These are phyloP conservation scores for Wallemia ichthyophaga DNA, from an alignment of 1,284 basidiomycete species.

Conservation along the genomic window DNA sequence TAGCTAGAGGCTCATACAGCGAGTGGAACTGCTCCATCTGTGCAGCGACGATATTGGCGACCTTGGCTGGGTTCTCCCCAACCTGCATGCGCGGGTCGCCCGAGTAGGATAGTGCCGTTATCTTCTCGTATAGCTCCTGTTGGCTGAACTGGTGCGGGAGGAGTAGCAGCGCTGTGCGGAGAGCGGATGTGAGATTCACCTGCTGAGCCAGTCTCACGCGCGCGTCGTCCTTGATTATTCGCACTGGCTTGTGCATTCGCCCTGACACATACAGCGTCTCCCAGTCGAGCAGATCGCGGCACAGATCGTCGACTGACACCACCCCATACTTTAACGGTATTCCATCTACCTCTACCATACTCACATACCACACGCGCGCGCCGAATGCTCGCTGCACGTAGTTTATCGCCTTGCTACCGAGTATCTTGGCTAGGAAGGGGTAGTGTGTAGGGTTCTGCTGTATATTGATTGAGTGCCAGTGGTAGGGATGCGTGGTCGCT, in stretches of 20 bases:
- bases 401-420: conserved; percentile 48
- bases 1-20: conserved; percentile 48
- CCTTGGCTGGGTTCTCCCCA: conserved; percentile 77
- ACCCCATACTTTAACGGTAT: conserved; percentile 95
- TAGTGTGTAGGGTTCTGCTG: conserved; percentile 68
- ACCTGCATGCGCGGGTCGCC: conserved; percentile 75
- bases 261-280: conserved; percentile 75
- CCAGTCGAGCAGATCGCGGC: conserved; percentile 74
- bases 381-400: conserved; percentile 37
- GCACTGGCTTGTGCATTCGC: conserved; percentile 81
- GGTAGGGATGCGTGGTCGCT: conserved; percentile 61
- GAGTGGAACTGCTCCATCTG: conserved; percentile 58
- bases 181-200: conserved; percentile 66
- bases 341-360: conserved; percentile 51
- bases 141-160: conserved; percentile 37
- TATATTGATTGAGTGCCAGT: conserved; percentile 90
- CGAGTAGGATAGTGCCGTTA: conserved; percentile 59
- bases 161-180: conserved; percentile 42
- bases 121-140: conserved; percentile 48
- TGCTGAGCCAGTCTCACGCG: conserved; percentile 71
- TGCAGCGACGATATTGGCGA: conserved; percentile 64
- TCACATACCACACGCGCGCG: conserved; percentile 86
- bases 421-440: conserved; percentile 43
- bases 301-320: conserved; percentile 64
- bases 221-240: conserved; percentile 60